phyloP scores from a whole-genome alignment of 225 moss, liverwort and hornwort genomes.

The Physcomitrellopsis africana region DNA sequence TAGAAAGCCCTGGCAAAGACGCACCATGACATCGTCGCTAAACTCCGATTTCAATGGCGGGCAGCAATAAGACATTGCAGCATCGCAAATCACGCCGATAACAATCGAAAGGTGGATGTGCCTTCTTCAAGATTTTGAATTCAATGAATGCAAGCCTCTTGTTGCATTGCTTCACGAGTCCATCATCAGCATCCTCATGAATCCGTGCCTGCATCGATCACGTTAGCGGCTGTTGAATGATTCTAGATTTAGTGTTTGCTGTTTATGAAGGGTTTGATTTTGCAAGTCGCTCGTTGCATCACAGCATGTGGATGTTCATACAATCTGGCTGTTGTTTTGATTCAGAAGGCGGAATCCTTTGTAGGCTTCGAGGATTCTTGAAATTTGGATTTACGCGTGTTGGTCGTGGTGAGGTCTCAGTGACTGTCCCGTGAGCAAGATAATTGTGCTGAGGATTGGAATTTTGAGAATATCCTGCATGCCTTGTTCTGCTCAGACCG shows the following conservation, averaged over 20 bases:
- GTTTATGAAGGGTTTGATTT: background rate
- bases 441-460: background rate
- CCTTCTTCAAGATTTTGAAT: background rate
- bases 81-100: background rate
- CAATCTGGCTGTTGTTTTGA: background rate
- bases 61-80: background rate
- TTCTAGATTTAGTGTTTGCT: background rate
- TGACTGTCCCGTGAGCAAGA: background rate
- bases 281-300: background rate
- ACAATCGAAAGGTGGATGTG: background rate
- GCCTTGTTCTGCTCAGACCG: background rate
- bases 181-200: constrained; percentile 8
- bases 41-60: background rate
- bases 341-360: background rate
- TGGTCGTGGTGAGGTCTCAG: background rate
- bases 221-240: background rate
- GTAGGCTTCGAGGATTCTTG: background rate
- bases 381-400: background rate
- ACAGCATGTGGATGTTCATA: background rate
- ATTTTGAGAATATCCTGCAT: background rate
- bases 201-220: constrained; percentile 17
- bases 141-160: background rate
- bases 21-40: background rate
- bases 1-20: background rate
- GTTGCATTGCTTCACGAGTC: background rate